These are phyloP conservation scores for Hyphodiscus hymeniophilus DNA, from an alignment of 495 filamentous ascomycete species.

Conservation along the genomic window DNA sequence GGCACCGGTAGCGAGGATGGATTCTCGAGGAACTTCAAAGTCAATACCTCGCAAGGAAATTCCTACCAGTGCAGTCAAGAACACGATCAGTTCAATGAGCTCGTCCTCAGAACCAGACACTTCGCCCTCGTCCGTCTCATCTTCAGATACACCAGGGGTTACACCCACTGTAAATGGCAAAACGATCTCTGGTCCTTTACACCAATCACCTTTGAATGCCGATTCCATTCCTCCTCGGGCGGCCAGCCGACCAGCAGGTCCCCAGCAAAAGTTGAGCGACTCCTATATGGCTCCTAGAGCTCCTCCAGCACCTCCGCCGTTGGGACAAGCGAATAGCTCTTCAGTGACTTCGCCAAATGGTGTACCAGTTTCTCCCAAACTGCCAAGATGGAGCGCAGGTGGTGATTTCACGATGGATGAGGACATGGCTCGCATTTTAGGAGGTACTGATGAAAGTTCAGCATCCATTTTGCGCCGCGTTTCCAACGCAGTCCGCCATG, in stretches of 20 bases:
- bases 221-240: conserved; percentile 18
- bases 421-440: conserved; percentile 76
- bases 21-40: conserved; percentile 25
- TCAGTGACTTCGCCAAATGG: conserved; percentile 40
- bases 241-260: conserved; percentile 18
- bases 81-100: conserved; percentile 12
- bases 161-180: conserved; percentile 34
- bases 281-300: conserved; percentile 56
- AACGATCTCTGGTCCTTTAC: conserved; percentile 20
- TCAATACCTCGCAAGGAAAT: conserved; percentile 42
- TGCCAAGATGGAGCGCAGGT: conserved; percentile 64
- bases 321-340: conserved; percentile 39
- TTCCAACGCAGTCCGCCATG: conserved; percentile 88
- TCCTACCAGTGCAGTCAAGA: conserved; percentile 9
- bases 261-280: conserved; percentile 41
- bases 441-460: conserved; percentile 56
- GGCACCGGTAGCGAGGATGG: conserved; percentile 21
- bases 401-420: conserved; percentile 86
- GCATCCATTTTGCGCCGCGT: conserved; percentile 77
- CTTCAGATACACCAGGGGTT: conserved; percentile 20
- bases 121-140: conserved; percentile 20
- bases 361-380: conserved; percentile 50
- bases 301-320: conserved; percentile 48
- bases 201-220: conserved; percentile 10
- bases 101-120: conserved; percentile 19